Percentiles rank a stretch among this genome's conserved stretches.
These are phyloP conservation scores for Guillardia theta DNA, from an alignment of 78 protist species.

Conservation along the genomic window DNA sequence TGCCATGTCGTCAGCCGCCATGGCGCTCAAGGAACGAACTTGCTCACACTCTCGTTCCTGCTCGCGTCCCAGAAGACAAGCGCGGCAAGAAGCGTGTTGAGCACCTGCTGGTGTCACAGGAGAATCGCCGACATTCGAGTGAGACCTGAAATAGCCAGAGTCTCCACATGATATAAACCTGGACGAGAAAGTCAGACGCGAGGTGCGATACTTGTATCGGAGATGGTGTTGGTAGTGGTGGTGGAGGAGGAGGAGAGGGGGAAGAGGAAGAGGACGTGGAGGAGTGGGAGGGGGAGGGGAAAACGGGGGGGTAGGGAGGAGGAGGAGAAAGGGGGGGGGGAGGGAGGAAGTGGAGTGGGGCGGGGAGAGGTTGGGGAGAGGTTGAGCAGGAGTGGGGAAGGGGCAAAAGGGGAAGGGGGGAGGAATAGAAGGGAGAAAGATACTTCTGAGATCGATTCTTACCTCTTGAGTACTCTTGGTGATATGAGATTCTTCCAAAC, in stretches of 20 bases:
- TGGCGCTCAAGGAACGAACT: not conserved
- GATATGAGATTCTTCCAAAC: not conserved
- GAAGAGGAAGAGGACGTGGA: not conserved
- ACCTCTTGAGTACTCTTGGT: not conserved
- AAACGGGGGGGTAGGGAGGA: not conserved
- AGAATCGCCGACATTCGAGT: not conserved
- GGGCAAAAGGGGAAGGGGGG: not conserved
- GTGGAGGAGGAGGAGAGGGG: not conserved
- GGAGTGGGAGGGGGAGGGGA: not conserved
- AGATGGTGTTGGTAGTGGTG: not conserved
- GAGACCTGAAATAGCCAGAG: not conserved
- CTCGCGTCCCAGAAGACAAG: conserved; percentile 5
- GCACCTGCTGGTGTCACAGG: not conserved
- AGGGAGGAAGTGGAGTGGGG: not conserved
- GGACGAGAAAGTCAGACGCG: not conserved
- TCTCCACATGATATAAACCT: not conserved
- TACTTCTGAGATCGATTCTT: not conserved
- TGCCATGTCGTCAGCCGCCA: not conserved
- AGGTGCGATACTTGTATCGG: not conserved
- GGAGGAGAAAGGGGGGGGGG: not conserved
- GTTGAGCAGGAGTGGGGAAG: not conserved
- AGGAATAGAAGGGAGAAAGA: not conserved
- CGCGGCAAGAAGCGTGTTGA: not conserved
- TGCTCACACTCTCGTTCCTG: not conserved
- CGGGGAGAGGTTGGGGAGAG: not conserved